Evolutionary conservation across 2,329 filamentous ascomycete species (phyloP).

Genomic region (Chrysoporthe austroafricana): DNA sequence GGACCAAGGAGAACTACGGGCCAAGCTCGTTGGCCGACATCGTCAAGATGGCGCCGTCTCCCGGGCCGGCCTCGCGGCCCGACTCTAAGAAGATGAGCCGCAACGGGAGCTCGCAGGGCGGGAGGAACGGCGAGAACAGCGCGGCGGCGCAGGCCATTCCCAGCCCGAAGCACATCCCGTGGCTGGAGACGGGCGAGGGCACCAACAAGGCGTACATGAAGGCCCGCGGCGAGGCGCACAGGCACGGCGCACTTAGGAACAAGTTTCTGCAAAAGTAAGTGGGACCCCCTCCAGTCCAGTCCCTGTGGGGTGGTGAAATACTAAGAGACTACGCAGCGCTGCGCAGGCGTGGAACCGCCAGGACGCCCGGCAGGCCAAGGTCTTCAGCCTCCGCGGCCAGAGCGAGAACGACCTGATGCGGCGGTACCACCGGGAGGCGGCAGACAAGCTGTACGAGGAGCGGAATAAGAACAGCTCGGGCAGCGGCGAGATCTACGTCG

Average conservation of each 20-base stretch:
- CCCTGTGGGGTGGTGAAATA: too few species aligned
- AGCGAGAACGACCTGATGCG: conserved; percentile 97
- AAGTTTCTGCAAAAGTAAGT: conserved; percentile 92
- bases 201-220: conserved; percentile 95
- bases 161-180: conserved; percentile 89
- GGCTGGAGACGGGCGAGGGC: conserved; percentile 89
- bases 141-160: conserved; percentile 81
- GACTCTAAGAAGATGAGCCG: conserved; percentile 63
- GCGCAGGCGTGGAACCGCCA: conserved; percentile 99
- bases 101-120: conserved; percentile 67
- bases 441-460: conserved; percentile 88
- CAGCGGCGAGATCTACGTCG: conserved; percentile 82
- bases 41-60: conserved; percentile 91
- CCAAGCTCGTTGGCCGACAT: conserved; percentile 89
- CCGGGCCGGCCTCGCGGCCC: conserved; percentile 65
- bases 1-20: conserved; percentile 66
- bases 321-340: conserved; percentile 59
- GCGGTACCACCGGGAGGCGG: conserved; percentile 93
- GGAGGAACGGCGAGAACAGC: conserved; percentile 75
- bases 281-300: not conserved
- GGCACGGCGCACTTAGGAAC: conserved; percentile 93
- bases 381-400: conserved; percentile 89
- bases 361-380: conserved; percentile 93
- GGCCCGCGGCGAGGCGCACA: conserved; percentile 92
- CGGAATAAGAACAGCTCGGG: conserved; percentile 72